Evolutionary conservation across 2,329 filamentous ascomycete species (phyloP), one percentile per base, ranked within the genome.

Genomic region (Xylariaceae sp.): DNA sequence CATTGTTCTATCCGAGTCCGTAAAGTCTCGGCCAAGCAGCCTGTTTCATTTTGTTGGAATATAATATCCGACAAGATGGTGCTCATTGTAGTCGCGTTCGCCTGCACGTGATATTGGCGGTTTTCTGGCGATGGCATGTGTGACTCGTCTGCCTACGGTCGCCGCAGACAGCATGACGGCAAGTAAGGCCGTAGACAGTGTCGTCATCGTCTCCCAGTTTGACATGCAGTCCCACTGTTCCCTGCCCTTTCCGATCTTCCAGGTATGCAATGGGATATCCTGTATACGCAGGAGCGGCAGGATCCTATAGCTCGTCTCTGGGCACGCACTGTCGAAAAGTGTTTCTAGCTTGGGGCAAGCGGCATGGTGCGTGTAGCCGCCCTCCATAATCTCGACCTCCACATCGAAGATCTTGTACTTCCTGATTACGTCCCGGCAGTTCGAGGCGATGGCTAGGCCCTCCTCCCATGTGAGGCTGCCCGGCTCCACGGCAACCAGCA

Each of bases 311-410:
- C 21, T 11, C 7, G 21, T 24, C 11, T n/a, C n/a, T n/a, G n/a
- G 21, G 21, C 11, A 6, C 16, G 18, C 26, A 21, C n/a, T 6
- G 27, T 19, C 26, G 7, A 38, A 13, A 5, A 13, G n/a, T 39
- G 36, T 24, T 28, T 39, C 36, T n/a, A 38, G 21, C 23, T 38
- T 2, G 5, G 12, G n/a, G n/a, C 29, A 29, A 29, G 29, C 36
- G 21, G 30, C 36, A 27, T 39, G 24, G n/a, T n/a, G 23, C 29
- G 24, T 21, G 18, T 38, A 28, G 7, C 23, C 11, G 1, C 30
- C 30, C 32, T 38, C 36, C 3, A 14, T 9, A 11, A 38, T 32
- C 16, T 38, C 36, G 23, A 38, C 36, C 23, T 38, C 36, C 7
- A 38, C n/a, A 15, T 23, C 36, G 15, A 21, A 19, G 5, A 38